phyloP scores from a whole-genome alignment of 2,329 filamentous ascomycete species.

The Trichoderma hamatum region DNA sequence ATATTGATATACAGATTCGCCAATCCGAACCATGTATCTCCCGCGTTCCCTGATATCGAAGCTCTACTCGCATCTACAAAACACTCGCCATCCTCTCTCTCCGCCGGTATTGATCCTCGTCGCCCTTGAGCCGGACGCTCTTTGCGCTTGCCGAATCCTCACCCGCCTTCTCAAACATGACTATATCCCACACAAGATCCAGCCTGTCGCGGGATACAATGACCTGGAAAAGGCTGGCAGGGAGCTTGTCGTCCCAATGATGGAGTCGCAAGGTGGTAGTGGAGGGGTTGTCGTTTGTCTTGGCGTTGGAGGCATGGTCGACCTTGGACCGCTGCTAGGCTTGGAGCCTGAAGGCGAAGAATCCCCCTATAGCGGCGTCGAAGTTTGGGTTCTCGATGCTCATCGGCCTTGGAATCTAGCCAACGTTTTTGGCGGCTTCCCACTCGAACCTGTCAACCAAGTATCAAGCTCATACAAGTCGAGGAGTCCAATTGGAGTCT shows the following conservation, averaged over 20 bases:
- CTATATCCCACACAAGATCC: constrained; percentile 96
- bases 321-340: constrained; percentile 78
- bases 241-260: constrained; percentile 83
- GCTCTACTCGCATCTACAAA: constrained; percentile 86
- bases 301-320: constrained; percentile 88
- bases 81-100: constrained; percentile 84
- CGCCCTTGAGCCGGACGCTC: constrained; percentile 89
- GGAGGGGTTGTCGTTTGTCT: constrained; percentile 91
- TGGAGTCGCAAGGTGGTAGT: constrained; percentile 77
- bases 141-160: constrained; percentile 93
- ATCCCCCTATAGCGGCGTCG: constrained; percentile 77
- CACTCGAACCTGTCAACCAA: constrained; percentile 55
- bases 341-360: constrained; percentile 66
- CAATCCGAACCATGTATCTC: constrained; percentile 75
- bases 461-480: constrained; percentile 51
- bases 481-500: constrained; percentile 66
- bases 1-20: constrained; percentile 37
- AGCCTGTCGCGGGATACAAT: constrained; percentile 89
- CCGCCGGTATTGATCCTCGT: constrained; percentile 90
- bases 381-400: constrained; percentile 93
- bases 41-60: constrained; percentile 86
- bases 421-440: constrained; percentile 84
- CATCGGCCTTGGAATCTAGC: constrained; percentile 91
- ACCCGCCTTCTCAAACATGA: constrained; percentile 94
- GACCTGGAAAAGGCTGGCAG: constrained; percentile 81